These are phyloP conservation scores for Penicillium sp. DNA, from an alignment of 2,329 filamentous ascomycete species.

Conservation along the genomic window DNA sequence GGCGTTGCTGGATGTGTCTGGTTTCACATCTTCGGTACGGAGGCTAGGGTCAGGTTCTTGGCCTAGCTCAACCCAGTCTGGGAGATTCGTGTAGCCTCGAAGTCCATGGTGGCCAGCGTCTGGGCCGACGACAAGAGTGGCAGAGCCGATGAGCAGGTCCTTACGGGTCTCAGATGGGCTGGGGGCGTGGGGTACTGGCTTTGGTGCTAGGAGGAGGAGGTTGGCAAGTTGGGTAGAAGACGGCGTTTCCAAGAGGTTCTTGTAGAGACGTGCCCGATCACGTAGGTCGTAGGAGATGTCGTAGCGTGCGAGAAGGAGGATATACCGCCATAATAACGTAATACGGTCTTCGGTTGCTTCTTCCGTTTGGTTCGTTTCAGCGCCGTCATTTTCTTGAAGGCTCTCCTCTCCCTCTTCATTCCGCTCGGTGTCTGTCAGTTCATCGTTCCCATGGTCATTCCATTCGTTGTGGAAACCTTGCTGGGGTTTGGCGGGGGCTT, in stretches of 20 bases:
- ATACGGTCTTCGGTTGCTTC: constrained; percentile 59
- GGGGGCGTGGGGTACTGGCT: constrained; percentile 85
- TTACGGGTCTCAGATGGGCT: constrained; percentile 83
- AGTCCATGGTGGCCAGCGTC: constrained; percentile 72
- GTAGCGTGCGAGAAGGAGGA: constrained; percentile 80
- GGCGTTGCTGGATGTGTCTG: constrained; percentile 30
- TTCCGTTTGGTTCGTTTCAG: constrained; percentile 24
- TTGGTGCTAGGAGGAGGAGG: constrained; percentile 86
- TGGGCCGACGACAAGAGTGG: constrained; percentile 78
- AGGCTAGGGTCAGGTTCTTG: constrained; percentile 74
- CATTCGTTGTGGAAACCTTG: constrained; percentile 35
- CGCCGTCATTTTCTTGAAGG: constrained; percentile 13
- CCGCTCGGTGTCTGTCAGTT: constrained; percentile 27
- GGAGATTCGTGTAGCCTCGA: constrained; percentile 73
- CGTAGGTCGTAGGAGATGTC: constrained; percentile 93
- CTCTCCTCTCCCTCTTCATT: constrained; percentile 24
- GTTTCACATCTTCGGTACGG: constrained; percentile 58
- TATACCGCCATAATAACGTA: constrained; percentile 77
- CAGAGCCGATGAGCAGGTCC: constrained; percentile 75
- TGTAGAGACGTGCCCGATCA: constrained; percentile 85
- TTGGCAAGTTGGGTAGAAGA: constrained; percentile 77
- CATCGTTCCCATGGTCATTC: constrained; percentile 29
- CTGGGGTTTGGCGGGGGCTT: constrained; percentile 10
- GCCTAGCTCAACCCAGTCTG: constrained; percentile 79
- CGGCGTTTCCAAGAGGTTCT: constrained; percentile 74